Base-by-base conservation (phyloP, 306 rosid species). In the Neltuma alba region DNA sequence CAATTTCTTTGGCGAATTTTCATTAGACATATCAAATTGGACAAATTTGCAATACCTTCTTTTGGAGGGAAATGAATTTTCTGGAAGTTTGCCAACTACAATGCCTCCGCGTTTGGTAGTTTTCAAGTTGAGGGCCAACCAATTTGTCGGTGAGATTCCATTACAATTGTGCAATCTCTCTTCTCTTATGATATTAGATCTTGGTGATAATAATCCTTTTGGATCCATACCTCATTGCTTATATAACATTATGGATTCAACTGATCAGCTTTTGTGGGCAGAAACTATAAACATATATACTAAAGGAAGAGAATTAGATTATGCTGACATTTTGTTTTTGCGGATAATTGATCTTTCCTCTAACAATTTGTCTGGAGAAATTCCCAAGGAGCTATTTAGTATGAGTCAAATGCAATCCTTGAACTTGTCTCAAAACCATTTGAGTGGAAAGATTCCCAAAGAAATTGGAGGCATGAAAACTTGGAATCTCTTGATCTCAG, bases 341-440 rank as follows among this genome's bases (percentile, higher is more conserved):
- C 13, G 50, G 50, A 1, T 2, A 2, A 13, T 44, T 44, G 50
- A 58, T 23, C 61, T 82, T 48, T 82, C 85, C 21, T 21, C 0
- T 3, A 82, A 82, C 45, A 62, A 48, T 21, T 50, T 82, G 9
- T 82, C 85, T 23, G 78, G 74, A 25, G 74, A 70, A 76, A 82
- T 82, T 34, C 78, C 81, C 0, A 1, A 34, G 52, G 67, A 70
- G 50, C 45, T 82, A 21, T 82, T 82, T 44, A n/a, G 38, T 0
- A 78, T 82, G 25, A 38, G n/a, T 21, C 60, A 61, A 30, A 14
- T 82, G 36, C 3, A 40, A 23, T 4, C 58, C 37, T 63, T 40
- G 13, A 40, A 40, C 44, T 40, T 40, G 44, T 40, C 44, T 9
- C 13, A 2, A n/a, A 40, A 40, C 44, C 44, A 40, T 40, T 40